Base-by-base conservation (phyloP, 192 early-diverging fungal genomes). In the Geranomyces variabilis region DNA sequence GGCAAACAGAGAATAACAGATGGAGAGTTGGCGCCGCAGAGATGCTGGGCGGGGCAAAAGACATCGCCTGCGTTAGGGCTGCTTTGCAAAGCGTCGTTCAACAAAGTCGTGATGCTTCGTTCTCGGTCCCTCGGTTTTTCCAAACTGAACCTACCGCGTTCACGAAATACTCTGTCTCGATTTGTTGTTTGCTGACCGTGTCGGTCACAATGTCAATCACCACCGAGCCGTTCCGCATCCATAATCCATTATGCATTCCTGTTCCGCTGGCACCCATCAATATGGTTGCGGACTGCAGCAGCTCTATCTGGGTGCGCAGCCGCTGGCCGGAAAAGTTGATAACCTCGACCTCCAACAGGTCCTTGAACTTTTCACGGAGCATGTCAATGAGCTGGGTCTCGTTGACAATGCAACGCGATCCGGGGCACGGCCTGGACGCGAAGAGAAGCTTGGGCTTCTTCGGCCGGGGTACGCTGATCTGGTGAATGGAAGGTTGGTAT, bases 131-230 rank as follows among this genome's bases (percentile, higher is more conserved):
- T 10, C 36, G 36, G 36, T 41, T 10, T 41, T n/a, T n/a, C n/a
- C n/a, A n/a, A n/a, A n/a, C n/a, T n/a, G n/a, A 47, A 47, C 46
- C 19, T 53, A 53, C 51, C 51, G 51, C 51, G 15, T 53, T 53
- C 6, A 53, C 51, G 24, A 53, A 53, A 26, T 53, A 53, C 24
- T 53, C 51, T 26, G 51, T 24, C 4, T n/a, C 4, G 7, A 53
- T 26, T 15, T 53, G 51, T 7, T 15, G n/a, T 15, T 24, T 26
- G 51, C 24, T 53, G 7, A 53, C 51, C 3, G 51, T 53, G 15
- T 53, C 51, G 4, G n/a, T 53, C n/a, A 53, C 4, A 17, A 53
- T 53, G 17, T 53, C 51, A n/a, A 53, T 26, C 51, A 53, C 3
- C 19, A 26, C 51, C 4, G n/a, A 8, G 4, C 51, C 51, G 17